Evolutionary conservation across 2,329 filamentous ascomycete genomes (phyloP).

Genomic region (Juglanconis juglandina): DNA sequence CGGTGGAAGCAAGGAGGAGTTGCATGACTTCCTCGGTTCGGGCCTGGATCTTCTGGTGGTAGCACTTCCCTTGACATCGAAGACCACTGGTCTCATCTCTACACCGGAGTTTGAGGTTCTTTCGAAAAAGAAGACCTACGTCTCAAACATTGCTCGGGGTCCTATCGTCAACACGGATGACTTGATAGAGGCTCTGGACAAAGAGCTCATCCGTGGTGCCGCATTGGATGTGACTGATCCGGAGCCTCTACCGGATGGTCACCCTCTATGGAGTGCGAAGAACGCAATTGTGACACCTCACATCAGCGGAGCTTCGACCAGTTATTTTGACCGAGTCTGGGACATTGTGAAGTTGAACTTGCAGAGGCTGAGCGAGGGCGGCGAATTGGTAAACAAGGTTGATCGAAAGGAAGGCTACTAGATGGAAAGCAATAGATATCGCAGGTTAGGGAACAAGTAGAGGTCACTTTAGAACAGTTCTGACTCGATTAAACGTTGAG

Average conservation of each 20-base stretch:
- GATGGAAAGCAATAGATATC: background rate
- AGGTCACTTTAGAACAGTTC: background rate
- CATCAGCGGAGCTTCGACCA: constrained; percentile 39
- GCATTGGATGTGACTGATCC: constrained; percentile 78
- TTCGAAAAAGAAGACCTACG: constrained; percentile 47
- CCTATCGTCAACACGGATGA: constrained; percentile 48
- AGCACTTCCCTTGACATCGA: constrained; percentile 47
- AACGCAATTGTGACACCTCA: constrained; percentile 64
- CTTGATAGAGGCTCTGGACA: constrained; percentile 58
- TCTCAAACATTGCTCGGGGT: constrained; percentile 70
- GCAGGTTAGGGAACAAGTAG: background rate
- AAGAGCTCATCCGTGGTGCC: constrained; percentile 52
- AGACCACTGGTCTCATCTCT: constrained; percentile 49
- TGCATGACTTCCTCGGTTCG: constrained; percentile 48
- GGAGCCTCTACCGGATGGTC: constrained; percentile 67
- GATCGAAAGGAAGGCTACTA: constrained; percentile 33
- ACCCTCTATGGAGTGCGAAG: constrained; percentile 65
- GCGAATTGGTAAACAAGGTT: constrained; percentile 38
- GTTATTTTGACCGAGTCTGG: constrained; percentile 38
- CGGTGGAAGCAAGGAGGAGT: constrained; percentile 38
- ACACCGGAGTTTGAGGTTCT: constrained; percentile 47
- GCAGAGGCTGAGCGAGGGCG: constrained; percentile 33
- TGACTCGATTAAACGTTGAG: too few species aligned
- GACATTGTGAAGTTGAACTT: constrained; percentile 43
- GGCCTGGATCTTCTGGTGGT: constrained; percentile 53